Percentiles rank a stretch among this genome's conserved stretches.
phyloP scores from a whole-genome alignment of 2,329 filamentous ascomycete genomes.

The Aureobasidium musti region DNA sequence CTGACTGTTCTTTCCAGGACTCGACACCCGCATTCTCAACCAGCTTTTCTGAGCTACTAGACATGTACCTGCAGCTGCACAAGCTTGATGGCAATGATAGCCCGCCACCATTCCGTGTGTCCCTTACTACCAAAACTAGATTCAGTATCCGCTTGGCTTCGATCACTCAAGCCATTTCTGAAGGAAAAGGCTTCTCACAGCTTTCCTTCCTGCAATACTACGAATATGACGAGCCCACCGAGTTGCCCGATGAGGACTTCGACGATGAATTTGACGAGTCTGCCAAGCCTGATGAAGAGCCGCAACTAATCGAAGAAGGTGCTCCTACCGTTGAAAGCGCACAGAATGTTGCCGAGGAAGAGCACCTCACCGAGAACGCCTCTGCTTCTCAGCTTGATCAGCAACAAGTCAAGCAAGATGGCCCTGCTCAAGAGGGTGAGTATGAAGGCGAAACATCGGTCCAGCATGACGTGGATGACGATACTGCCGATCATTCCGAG shows the following conservation, averaged over 20 bases:
- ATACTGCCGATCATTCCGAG: constrained; percentile 13
- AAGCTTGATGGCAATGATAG: constrained; percentile 59
- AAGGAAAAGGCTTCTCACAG: constrained; percentile 60
- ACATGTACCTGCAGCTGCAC: constrained; percentile 60
- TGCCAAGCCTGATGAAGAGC: background rate
- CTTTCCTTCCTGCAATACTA: constrained; percentile 40
- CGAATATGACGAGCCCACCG: constrained; percentile 32
- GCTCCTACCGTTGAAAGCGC: background rate
- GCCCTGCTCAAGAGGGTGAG: constrained; percentile 10
- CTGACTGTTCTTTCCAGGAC: constrained; percentile 45
- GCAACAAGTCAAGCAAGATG: background rate
- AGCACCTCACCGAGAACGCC: background rate
- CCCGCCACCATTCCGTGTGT: constrained; percentile 59
- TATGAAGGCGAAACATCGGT: background rate
- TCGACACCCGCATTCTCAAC: constrained; percentile 52
- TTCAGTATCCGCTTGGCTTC: constrained; percentile 56
- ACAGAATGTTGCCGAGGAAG: background rate
- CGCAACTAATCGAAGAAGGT: background rate
- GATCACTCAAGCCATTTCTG: constrained; percentile 55
- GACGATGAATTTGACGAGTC: constrained; percentile 28
- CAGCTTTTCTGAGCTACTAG: constrained; percentile 59
- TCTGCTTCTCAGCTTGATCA: background rate
- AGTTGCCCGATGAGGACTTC: constrained; percentile 29
- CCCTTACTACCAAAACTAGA: constrained; percentile 56
- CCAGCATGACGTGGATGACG: background rate